A percentile compares a stretch with the other conserved stretches of the same genome.
Evolutionary conservation across 139 green algal genomes (phyloP).

Genomic region (Nannochloris sp.): DNA sequence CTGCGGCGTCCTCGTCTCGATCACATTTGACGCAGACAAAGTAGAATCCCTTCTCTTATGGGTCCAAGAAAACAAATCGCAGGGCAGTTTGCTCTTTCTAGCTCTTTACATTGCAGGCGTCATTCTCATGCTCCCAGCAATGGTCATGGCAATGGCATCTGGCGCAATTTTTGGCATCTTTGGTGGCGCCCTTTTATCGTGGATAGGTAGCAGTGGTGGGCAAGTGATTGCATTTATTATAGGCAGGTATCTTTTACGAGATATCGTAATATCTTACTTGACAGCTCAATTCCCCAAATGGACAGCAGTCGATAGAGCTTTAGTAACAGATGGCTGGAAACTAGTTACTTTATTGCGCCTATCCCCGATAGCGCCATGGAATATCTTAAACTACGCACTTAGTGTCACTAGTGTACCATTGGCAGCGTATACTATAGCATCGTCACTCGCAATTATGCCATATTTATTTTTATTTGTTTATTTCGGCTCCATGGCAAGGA

Average conservation of each 20-base stretch:
- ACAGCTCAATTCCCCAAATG: conserved; percentile 42
- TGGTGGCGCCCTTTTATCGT: conserved; percentile 31
- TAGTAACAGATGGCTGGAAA: conserved; percentile 49
- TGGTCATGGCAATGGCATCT: conserved; percentile 42
- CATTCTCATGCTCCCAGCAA: conserved; percentile 42
- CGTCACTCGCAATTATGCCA: conserved; percentile 24
- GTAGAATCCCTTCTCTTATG: conserved; percentile 20
- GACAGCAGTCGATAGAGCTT: conserved; percentile 36
- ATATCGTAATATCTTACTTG: conserved; percentile 32
- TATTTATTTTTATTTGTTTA: conserved; percentile 60
- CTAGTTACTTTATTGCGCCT: conserved; percentile 52
- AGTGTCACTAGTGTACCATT: conserved; percentile 41
- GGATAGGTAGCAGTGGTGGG: conserved; percentile 34
- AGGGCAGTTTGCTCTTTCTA: conserved; percentile 20
- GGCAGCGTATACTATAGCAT: conserved; percentile 30
- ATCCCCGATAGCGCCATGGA: conserved; percentile 48
- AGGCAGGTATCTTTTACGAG: conserved; percentile 45
- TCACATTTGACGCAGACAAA: conserved; percentile 24
- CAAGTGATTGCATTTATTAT: conserved; percentile 45
- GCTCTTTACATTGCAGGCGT: conserved; percentile 33
- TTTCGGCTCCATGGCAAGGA: conserved; percentile 53
- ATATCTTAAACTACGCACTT: conserved; percentile 56
- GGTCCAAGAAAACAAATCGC: conserved; percentile 25
- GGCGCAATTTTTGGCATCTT: conserved; percentile 45
- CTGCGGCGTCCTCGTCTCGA: conserved; percentile 3